These are phyloP conservation scores for Nannochloropsis oceanica DNA, from an alignment of 108 stramenopile species.

Conservation along the genomic window DNA sequence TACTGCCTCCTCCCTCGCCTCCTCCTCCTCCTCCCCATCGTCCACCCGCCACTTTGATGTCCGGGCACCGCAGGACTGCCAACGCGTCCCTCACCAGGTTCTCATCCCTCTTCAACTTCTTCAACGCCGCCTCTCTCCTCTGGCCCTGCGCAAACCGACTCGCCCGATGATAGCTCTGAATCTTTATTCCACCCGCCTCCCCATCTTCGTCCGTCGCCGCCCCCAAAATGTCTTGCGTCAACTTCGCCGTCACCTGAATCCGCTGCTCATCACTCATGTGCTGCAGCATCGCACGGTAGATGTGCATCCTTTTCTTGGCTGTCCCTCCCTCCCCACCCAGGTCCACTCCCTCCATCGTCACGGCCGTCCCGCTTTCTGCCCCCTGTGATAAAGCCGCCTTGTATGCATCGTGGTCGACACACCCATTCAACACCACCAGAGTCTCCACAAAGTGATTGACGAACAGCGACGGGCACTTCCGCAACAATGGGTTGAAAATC, in stretches of 20 bases:
- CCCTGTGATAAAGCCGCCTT: conserved; percentile 48
- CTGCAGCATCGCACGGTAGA: conserved; percentile 62
- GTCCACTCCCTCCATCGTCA: conserved; percentile 20
- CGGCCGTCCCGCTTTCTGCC: conserved; percentile 47
- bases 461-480: conserved; percentile 61
- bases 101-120: conserved; percentile 2
- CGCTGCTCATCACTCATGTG: conserved; percentile 76
- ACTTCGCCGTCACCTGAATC: conserved; percentile 61
- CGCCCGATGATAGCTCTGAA: background rate
- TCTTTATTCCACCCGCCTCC: conserved; percentile 22
- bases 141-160: background rate
- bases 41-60: conserved; percentile 24
- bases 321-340: conserved; percentile 1
- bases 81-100: conserved; percentile 23
- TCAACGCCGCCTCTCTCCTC: conserved; percentile 6
- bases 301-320: conserved; percentile 37
- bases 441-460: conserved; percentile 69
- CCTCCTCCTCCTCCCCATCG: background rate
- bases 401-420: conserved; percentile 68
- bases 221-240: conserved; percentile 67
- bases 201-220: conserved; percentile 49
- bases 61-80: conserved; percentile 12
- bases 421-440: conserved; percentile 73
- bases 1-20: background rate
- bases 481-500: conserved; percentile 52